These are phyloP conservation scores for Cercospora citrullina DNA, from an alignment of 2,329 filamentous ascomycete species.

Conservation along the genomic window DNA sequence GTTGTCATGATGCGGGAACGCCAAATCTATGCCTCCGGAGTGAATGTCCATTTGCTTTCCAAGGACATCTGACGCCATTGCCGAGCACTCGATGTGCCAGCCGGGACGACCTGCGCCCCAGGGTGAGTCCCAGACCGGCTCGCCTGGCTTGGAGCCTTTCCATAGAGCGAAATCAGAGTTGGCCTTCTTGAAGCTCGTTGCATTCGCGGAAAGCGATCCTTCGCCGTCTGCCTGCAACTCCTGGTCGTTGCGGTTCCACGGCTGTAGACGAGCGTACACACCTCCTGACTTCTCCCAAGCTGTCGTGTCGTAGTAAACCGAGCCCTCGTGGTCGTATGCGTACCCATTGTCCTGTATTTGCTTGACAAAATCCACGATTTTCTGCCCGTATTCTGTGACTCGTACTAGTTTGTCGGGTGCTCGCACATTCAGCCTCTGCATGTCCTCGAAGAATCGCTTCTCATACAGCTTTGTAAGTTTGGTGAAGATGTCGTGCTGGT, in stretches of 20 bases:
- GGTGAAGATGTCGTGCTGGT: constrained; percentile 76
- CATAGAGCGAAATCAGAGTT: constrained; percentile 87
- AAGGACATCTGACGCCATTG: constrained; percentile 89
- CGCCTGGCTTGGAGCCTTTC: constrained; percentile 89
- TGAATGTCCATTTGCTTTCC: constrained; percentile 88
- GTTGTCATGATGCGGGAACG: constrained; percentile 91
- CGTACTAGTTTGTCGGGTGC: constrained; percentile 78
- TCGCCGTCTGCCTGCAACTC: constrained; percentile 85
- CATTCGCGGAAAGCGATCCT: constrained; percentile 65
- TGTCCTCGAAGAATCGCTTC: constrained; percentile 82
- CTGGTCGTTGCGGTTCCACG: constrained; percentile 81
- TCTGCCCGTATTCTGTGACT: constrained; percentile 87
- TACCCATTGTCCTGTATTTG: constrained; percentile 82
- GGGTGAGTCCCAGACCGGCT: constrained; percentile 83
- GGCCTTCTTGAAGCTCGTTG: constrained; percentile 66
- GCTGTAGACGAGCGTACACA: constrained; percentile 79
- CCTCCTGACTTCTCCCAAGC: constrained; percentile 84
- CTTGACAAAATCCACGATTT: constrained; percentile 84
- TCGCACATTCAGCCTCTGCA: constrained; percentile 81
- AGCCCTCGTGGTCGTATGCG: constrained; percentile 69
- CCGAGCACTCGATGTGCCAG: constrained; percentile 97
- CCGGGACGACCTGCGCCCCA: constrained; percentile 89
- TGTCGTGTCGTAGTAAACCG: constrained; percentile 89
- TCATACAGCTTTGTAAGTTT: constrained; percentile 84
- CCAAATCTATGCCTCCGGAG: constrained; percentile 86